Percentiles rank a stretch among this genome's conserved stretches.
These are phyloP conservation scores for Straminergon stramineum DNA, from an alignment of 225 moss, liverwort and hornwort genomes.

Conservation along the genomic window DNA sequence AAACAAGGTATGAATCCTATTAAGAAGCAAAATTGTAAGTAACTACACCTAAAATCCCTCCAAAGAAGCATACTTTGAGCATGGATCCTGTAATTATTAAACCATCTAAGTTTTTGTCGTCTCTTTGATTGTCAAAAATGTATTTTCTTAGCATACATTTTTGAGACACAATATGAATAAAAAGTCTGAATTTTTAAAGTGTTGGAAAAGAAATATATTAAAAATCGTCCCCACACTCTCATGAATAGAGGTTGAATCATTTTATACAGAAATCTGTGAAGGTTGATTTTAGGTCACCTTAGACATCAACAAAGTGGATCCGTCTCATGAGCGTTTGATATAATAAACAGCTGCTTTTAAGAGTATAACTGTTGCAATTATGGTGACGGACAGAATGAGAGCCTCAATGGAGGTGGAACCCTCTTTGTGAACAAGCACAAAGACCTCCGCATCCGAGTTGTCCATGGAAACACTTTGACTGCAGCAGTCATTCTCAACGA, in stretches of 20 bases:
- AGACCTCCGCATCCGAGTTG: constrained; percentile 61
- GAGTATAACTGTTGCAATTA: not conserved
- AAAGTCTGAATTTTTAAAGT: not conserved
- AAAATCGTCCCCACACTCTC: too few relatives aligned
- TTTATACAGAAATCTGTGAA: not conserved
- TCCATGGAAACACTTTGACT: constrained; percentile 87
- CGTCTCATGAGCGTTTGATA: not conserved
- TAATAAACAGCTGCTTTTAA: not conserved
- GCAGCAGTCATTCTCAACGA: constrained; percentile 74
- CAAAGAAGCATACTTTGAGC: not conserved
- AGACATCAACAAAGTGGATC: not conserved
- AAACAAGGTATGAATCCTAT: constrained; percentile 49
- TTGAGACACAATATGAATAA: not conserved
- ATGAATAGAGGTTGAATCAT: not conserved
- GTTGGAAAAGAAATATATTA: accelerated
- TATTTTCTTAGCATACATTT: not conserved
- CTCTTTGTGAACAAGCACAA: constrained; percentile 57
- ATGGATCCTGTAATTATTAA: too few relatives aligned
- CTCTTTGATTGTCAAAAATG: not conserved
- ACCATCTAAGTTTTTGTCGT: not conserved
- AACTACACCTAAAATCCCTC: not conserved
- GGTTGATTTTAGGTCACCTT: not conserved
- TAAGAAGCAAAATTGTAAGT: not conserved
- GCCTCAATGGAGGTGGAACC: constrained; percentile 82
- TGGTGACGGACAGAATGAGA: constrained; percentile 60